These are phyloP conservation scores for Cardamine resedifolia DNA, from an alignment of 345 rosid genomes.

Conservation along the genomic window DNA sequence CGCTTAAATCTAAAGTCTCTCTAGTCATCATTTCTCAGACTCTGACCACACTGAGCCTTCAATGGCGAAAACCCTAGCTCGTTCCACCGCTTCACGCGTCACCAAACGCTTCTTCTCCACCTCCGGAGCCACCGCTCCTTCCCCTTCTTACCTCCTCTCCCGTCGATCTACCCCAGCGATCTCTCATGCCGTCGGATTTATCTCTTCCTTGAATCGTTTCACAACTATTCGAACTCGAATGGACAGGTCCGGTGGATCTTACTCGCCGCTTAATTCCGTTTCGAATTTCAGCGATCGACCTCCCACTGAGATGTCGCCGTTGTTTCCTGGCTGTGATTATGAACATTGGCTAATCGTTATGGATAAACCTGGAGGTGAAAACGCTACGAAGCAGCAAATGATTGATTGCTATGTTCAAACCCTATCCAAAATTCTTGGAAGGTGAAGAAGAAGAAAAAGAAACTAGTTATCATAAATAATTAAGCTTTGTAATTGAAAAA, in stretches of 20 bases:
- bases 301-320: slow-evolving; percentile 33
- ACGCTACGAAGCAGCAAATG: slow-evolving; percentile 81
- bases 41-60: slow-evolving; percentile 5
- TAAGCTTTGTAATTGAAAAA: neutral
- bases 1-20: neutral
- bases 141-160: slow-evolving; percentile 22
- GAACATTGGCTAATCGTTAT: slow-evolving; percentile 89
- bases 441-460: too few species aligned
- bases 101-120: slow-evolving; percentile 26
- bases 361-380: slow-evolving; percentile 90
- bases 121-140: slow-evolving; percentile 13
- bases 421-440: slow-evolving; percentile 71
- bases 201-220: slow-evolving; percentile 9
- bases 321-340: slow-evolving; percentile 36
- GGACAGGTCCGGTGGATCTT: slow-evolving; percentile 31
- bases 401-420: slow-evolving; percentile 80
- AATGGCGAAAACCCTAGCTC: slow-evolving; percentile 32
- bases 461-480: too few species aligned
- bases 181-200: slow-evolving; percentile 28
- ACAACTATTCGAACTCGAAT: slow-evolving; percentile 25
- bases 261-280: slow-evolving; percentile 35
- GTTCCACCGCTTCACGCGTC: slow-evolving; percentile 27
- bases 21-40: neutral
- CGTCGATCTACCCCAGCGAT: neutral
- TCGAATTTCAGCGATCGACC: slow-evolving; percentile 34